These are phyloP conservation scores for Ambispora gerdemannii DNA, from an alignment of 192 early-diverging fungal genomes.

Conservation along the genomic window DNA sequence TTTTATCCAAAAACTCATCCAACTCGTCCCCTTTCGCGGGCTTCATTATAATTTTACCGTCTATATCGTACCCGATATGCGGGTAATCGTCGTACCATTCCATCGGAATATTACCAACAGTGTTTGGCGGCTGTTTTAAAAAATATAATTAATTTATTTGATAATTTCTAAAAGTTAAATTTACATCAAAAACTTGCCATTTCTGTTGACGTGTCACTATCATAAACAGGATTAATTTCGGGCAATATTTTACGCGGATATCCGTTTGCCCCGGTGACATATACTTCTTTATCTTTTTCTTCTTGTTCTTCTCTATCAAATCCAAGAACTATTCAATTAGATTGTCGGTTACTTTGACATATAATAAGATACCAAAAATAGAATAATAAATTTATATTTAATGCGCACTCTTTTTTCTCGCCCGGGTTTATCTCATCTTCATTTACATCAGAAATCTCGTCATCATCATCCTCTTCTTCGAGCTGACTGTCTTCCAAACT, in stretches of 20 bases:
- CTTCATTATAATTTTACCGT: slow-evolving; percentile 88
- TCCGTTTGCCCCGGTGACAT: slow-evolving; percentile 39
- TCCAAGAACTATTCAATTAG: slow-evolving; percentile 46
- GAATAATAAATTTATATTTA: slow-evolving; percentile 34
- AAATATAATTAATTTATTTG: no score
- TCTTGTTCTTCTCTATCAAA: slow-evolving; percentile 34
- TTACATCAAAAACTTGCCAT: slow-evolving; percentile 52
- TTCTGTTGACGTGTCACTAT: slow-evolving; percentile 88
- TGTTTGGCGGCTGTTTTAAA: slow-evolving; percentile 67
- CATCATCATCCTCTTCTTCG: slow-evolving; percentile 51
- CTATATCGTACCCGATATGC: slow-evolving; percentile 94
- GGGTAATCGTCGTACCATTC: slow-evolving; percentile 97
- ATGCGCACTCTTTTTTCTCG: slow-evolving; percentile 29
- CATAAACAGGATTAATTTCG: slow-evolving; percentile 91
- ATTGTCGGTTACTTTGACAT: no score
- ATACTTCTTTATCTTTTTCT: slow-evolving; percentile 31
- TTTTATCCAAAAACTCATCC: slow-evolving; percentile 85
- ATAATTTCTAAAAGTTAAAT: background rate
- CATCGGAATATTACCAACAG: slow-evolving; percentile 92
- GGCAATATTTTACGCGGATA: slow-evolving; percentile 59
- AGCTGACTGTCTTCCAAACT: slow-evolving; percentile 47
- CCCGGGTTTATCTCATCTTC: slow-evolving; percentile 36
- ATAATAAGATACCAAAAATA: slow-evolving; percentile 33
- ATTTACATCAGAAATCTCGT: slow-evolving; percentile 47
- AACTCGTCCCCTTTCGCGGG: slow-evolving; percentile 90